Base-by-base conservation (phyloP, 495 filamentous ascomycete species). In the Chaetomium fimeti region DNA sequence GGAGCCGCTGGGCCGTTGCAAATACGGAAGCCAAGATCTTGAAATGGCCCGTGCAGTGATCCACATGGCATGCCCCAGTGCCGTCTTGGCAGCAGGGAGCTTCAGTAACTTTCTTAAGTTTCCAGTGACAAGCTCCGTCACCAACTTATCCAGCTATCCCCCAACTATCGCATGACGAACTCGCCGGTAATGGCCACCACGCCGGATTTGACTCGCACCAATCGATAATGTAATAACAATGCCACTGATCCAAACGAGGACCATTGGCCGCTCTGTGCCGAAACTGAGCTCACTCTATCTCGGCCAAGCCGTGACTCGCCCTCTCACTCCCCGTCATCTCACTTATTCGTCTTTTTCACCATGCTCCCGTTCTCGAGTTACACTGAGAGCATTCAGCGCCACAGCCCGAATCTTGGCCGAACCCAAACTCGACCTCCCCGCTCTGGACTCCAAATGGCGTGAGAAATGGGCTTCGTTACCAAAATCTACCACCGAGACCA, bases 371-470 rank as follows among this genome's bases (percentile, higher is more conserved):
- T 38, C 43, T 27, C 55, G 49, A 32, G 22, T 9, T 40, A 28
- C 48, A 0, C 52, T 72, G 20, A 64, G 49, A 48, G 25, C 20
- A 15, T 18, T 68, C 58, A 57, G 43, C 49, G 62, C 48, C 47
- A 63, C 66, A 3, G 40, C 67, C 15, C 68, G 62, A 25, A 73
- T 71, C 49, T 75, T 77, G 63, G 74, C 75, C 20, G 72, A 72
- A 16, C 68, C 69, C 36, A 80, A 72, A 63, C 83, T 92, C 29
- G 82, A 91, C 67, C 80, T 93, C 22, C 77, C 79, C 2, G 80
- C 81, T 11, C 76, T 94, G 29, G 90, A 92, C 67, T 74, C 75
- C 61, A 92, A 92, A 88, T 94, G 91, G 91, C 88, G 85, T 42
- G 66, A 74, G 27, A 68, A 57, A 29, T 71, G 69, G 69, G 59